Conservation (phyloP, 805 yeast genomes). For the Metschnikowia corniflorae region DNA sequence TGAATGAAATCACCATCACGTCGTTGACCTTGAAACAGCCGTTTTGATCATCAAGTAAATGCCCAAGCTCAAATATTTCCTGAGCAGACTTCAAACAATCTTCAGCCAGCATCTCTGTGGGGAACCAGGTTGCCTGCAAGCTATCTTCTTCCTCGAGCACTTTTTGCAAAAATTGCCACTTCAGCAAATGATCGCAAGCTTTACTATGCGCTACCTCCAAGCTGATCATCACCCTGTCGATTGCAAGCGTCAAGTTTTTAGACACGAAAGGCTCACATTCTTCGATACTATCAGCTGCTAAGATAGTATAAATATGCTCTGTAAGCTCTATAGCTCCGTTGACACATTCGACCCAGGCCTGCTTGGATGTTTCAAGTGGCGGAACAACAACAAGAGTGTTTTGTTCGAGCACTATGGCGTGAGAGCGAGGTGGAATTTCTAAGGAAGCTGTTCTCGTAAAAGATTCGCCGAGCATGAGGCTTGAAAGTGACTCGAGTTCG, state of each 20-base stretch:
- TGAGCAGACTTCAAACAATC: conserved; percentile 49
- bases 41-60: conserved; percentile 50
- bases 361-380: conserved; percentile 35
- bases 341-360: conserved; percentile 20
- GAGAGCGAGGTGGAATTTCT: not conserved
- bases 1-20: conserved; percentile 5
- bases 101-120: conserved; percentile 16
- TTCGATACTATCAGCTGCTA: conserved; percentile 1
- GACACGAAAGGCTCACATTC: not conserved
- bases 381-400: conserved; percentile 40
- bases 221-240: not conserved
- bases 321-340: conserved; percentile 18
- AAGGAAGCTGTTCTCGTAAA: not conserved
- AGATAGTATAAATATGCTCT: conserved; percentile 14
- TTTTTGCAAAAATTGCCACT: conserved; percentile 53
- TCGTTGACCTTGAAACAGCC: conserved; percentile 1
- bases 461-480: not conserved
- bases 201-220: not conserved
- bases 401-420: conserved; percentile 31
- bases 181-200: conserved; percentile 7
- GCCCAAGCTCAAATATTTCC: conserved; percentile 42
- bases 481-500: conserved; percentile 1
- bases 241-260: not conserved
- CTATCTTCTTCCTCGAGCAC: not conserved
- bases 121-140: conserved; percentile 12